phyloP scores from a whole-genome alignment of 2,329 filamentous ascomycete genomes.

The Diplodia mutila region DNA sequence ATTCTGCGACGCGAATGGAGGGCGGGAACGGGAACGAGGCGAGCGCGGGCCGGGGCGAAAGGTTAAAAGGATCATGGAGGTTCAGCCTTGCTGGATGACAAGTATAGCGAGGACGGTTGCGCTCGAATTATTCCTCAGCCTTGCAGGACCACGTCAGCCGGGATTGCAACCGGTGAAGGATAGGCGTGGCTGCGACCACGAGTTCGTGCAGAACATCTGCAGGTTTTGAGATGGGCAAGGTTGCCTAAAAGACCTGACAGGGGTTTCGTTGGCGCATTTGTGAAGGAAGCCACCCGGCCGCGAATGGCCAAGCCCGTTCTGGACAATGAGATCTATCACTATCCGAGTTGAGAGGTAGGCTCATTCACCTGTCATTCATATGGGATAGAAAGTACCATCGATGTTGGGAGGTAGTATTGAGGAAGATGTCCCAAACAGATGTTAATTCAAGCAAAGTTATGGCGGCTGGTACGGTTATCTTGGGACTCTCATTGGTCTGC shows the following conservation, averaged over 20 bases:
- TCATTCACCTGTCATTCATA: not conserved
- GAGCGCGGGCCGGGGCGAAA: not conserved
- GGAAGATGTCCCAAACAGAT: too few species aligned
- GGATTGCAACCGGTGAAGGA: not conserved
- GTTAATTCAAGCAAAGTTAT: too few species aligned
- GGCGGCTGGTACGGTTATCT: too few species aligned
- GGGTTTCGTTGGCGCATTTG: not conserved
- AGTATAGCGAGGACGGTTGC: not conserved
- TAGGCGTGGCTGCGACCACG: not conserved
- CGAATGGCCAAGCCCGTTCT: not conserved
- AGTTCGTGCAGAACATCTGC: conserved; percentile 2
- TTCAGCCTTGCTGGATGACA: not conserved
- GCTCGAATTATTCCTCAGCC: not conserved
- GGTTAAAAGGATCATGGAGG: not conserved
- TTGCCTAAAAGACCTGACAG: not conserved
- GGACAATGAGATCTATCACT: not conserved
- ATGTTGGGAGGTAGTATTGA: too few species aligned
- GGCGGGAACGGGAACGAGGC: not conserved
- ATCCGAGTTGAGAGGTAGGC: not conserved
- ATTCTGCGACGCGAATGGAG: not conserved
- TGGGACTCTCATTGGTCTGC: too few species aligned
- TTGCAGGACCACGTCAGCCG: conserved; percentile 18
- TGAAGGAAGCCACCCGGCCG: not conserved
- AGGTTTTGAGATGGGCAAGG: not conserved
- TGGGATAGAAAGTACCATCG: not conserved